These are phyloP conservation scores for Sonneratia caseolaris DNA, from an alignment of 345 rosid genomes.

Conservation along the genomic window DNA sequence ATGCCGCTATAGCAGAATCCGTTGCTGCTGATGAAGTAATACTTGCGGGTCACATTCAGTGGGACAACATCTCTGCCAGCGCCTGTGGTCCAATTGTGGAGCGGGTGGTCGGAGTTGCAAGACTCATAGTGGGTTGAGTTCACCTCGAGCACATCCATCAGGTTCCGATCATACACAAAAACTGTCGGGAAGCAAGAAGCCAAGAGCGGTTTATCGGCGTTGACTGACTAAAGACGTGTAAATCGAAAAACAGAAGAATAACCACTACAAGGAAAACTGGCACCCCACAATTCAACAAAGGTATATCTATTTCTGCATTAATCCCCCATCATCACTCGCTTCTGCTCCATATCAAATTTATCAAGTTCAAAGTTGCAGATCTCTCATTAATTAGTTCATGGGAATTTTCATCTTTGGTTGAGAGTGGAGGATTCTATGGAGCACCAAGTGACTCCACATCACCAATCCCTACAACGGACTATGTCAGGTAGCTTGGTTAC, in stretches of 20 bases:
- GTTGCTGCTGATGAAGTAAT: constrained; percentile 71
- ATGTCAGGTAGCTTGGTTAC: neutral
- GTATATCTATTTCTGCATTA: neutral
- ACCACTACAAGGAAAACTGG: neutral
- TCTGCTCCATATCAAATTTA: neutral
- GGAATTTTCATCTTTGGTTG: neutral
- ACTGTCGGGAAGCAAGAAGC: constrained; percentile 25
- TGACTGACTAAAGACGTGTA: neutral
- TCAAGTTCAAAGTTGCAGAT: constrained; percentile 13
- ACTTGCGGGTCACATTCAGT: constrained; percentile 60
- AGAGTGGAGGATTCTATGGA: neutral
- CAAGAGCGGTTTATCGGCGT: neutral
- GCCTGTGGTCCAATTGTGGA: constrained; percentile 75
- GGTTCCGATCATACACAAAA: constrained; percentile 90
- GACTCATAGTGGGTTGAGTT: constrained; percentile 60
- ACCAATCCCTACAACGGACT: constrained; percentile 6
- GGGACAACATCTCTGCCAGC: constrained; percentile 91
- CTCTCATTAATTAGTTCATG: constrained; percentile 2
- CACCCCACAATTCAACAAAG: neutral
- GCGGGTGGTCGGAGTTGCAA: constrained; percentile 62
- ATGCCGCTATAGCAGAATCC: constrained; percentile 82
- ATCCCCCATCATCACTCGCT: neutral
- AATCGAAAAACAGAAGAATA: neutral
- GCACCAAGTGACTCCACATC: neutral
- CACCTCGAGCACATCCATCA: constrained; percentile 75